Evolutionary conservation across 805 yeast genomes (phyloP).

Genomic region (Nadsonia fulvescens): DNA sequence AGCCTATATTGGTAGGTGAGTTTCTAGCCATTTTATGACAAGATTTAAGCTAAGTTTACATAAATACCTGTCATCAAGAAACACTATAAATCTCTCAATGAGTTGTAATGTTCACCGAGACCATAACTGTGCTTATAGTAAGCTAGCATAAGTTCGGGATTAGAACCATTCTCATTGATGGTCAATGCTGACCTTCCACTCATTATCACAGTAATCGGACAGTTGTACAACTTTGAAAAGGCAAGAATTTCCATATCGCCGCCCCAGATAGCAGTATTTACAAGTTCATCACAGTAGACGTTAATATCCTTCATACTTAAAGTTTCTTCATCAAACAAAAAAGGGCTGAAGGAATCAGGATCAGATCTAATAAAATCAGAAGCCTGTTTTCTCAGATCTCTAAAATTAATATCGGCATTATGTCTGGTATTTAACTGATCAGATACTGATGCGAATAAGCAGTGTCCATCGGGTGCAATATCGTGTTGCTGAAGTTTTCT

Average conservation of each 20-base stretch:
- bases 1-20: too few species aligned
- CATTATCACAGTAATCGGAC: constrained; percentile 60
- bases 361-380: constrained; percentile 47
- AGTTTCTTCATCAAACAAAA: constrained; percentile 63
- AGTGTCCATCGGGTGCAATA: constrained; percentile 84
- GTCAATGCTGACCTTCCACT: constrained; percentile 53
- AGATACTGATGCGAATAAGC: constrained; percentile 69
- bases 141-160: constrained; percentile 41
- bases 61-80: background rate
- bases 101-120: constrained; percentile 89
- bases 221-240: constrained; percentile 46
- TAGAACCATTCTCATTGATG: constrained; percentile 40
- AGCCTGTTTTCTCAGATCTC: constrained; percentile 43
- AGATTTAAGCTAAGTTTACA: too few species aligned
- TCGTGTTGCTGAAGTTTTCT: constrained; percentile 40
- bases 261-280: constrained; percentile 85
- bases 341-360: constrained; percentile 61
- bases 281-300: constrained; percentile 50
- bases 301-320: constrained; percentile 44
- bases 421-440: constrained; percentile 57
- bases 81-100: constrained; percentile 23
- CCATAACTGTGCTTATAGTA: constrained; percentile 77
- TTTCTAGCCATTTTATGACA: too few species aligned
- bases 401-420: constrained; percentile 20
- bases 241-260: constrained; percentile 87